Base-by-base conservation (phyloP, 2,329 filamentous ascomycete genomes). In the Penicillium sp. region DNA sequence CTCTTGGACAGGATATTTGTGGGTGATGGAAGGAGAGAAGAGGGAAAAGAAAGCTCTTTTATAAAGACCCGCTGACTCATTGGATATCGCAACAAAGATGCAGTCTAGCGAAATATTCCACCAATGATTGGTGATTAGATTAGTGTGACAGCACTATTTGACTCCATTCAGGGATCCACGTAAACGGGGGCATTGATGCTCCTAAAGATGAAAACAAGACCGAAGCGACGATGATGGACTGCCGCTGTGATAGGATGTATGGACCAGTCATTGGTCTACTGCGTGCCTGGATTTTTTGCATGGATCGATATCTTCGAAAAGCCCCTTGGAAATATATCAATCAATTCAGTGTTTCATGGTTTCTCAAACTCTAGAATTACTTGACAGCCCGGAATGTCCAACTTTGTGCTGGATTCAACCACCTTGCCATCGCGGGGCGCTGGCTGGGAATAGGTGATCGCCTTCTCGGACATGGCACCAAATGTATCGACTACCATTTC, bases 381-480 rank as follows among this genome's bases (percentile, higher is more conserved):
- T 22, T 22, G n/a, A 19, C 39, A 22, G 4, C 74, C 72, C 27
- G 74, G 71, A 19, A 76, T 65, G 55, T 42, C 19, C 16, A 74
- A 60, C 50, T 76, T 75, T 22, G 73, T 75, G 51, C 62, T 63
- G 19, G 65, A 64, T 37, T 65, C 61, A 4, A 58, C 44, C 19
- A 21, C 42, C 29, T 52, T 49, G 37, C 43, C 11, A 11, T 44
- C 49, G 21, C 55, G 52, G 24, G 55, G 31, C 42, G 65, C 27
- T 13, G 66, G 69, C 52, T 70, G 69, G 10, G 63, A 60, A 55
- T 71, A 73, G n/a, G 39, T 42, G 39, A 42, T 42, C n/a, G 19
- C 39, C 46, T 73, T 75, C 54, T 76, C 74, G 6, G 75, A 76
- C 46, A 77, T 55, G 11, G 74, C 76, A 8, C 75, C 74, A 61